A percentile compares a stretch with the other conserved stretches of the same genome.
Evolutionary conservation across 768 basidiomycete species (phyloP).

Genomic region (Suillus lakei): DNA sequence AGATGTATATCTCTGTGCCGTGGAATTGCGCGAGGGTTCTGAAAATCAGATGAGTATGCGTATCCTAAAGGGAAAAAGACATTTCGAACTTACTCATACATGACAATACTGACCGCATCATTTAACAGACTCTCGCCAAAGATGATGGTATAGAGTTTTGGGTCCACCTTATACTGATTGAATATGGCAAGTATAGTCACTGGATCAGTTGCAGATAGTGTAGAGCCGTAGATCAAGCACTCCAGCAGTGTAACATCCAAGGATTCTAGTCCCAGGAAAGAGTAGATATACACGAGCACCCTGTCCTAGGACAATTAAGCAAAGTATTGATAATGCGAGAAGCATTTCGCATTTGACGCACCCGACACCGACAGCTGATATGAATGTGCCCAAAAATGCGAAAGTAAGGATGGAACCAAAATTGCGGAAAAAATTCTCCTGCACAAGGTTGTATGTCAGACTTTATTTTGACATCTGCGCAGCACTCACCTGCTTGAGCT

Average conservation of each 20-base stretch:
- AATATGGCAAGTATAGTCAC: conserved; percentile 98
- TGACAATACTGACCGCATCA: conserved; percentile 99
- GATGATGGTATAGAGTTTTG: conserved; percentile 95
- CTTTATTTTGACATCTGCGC: background rate
- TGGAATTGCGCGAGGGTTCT: conserved; percentile 94
- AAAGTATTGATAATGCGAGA: conserved; percentile 10
- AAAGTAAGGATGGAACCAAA: conserved; percentile 95
- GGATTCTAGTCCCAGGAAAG: conserved; percentile 89
- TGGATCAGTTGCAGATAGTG: conserved; percentile 96
- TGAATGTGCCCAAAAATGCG: conserved; percentile 94
- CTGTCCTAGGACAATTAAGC: conserved; percentile 65
- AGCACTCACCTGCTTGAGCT: conserved; percentile 84
- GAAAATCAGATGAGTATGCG: conserved; percentile 13
- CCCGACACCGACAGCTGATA: conserved; percentile 96
- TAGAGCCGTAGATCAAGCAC: conserved; percentile 95
- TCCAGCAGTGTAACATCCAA: conserved; percentile 86
- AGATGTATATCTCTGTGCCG: conserved; percentile 82
- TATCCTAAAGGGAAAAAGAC: background rate
- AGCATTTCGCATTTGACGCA: conserved; percentile 43
- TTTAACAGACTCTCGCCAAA: conserved; percentile 97
- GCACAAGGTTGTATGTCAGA: conserved; percentile 12
- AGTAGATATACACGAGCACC: conserved; percentile 92
- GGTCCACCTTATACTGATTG: conserved; percentile 98
- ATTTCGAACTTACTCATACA: conserved; percentile 89
- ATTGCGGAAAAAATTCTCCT: conserved; percentile 99